These are phyloP conservation scores for Geotrichum aggregatum DNA, from an alignment of 1,139 yeast genomes.

Conservation along the genomic window DNA sequence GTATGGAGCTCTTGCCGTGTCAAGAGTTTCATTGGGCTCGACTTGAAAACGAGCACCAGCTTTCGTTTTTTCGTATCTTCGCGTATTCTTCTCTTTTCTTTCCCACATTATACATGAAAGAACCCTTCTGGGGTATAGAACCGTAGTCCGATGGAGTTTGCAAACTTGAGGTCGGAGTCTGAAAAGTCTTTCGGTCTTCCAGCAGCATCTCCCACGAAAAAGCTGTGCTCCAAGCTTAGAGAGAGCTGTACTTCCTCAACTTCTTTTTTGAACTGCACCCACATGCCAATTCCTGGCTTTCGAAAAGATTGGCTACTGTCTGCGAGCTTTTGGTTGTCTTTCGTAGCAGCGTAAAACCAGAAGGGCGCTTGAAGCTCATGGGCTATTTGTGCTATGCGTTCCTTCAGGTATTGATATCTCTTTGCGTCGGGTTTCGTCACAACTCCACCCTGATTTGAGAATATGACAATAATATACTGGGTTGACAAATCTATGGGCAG, in stretches of 20 bases:
- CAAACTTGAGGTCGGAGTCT: conserved; percentile 71
- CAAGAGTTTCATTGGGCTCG: conserved; percentile 15
- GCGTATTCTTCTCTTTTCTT: conserved; percentile 8
- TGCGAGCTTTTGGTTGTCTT: conserved; percentile 30
- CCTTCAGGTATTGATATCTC: conserved; percentile 48
- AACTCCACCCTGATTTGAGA: conserved; percentile 83
- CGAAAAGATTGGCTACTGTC: conserved; percentile 49
- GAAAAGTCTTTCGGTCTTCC: conserved; percentile 74
- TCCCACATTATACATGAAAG: conserved; percentile 26
- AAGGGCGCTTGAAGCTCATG: conserved; percentile 38
- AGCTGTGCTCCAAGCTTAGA: conserved; percentile 46
- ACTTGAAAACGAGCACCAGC: conserved; percentile 21
- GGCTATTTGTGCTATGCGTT: conserved; percentile 45
- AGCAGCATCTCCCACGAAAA: conserved; percentile 95
- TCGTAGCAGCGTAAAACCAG: conserved; percentile 55
- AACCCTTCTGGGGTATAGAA: conserved; percentile 71
- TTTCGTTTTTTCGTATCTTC: background rate
- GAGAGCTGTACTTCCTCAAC: conserved; percentile 26
- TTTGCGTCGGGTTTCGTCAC: conserved; percentile 46
- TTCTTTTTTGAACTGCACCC: conserved; percentile 48
- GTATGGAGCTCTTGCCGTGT: background rate
- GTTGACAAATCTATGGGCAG: background rate
- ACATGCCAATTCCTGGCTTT: conserved; percentile 77
- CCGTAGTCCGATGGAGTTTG: conserved; percentile 49
- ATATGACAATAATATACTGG: conserved; percentile 53